phyloP scores from a whole-genome alignment of 768 basidiomycete species.

The Solioccasus polychromus region DNA sequence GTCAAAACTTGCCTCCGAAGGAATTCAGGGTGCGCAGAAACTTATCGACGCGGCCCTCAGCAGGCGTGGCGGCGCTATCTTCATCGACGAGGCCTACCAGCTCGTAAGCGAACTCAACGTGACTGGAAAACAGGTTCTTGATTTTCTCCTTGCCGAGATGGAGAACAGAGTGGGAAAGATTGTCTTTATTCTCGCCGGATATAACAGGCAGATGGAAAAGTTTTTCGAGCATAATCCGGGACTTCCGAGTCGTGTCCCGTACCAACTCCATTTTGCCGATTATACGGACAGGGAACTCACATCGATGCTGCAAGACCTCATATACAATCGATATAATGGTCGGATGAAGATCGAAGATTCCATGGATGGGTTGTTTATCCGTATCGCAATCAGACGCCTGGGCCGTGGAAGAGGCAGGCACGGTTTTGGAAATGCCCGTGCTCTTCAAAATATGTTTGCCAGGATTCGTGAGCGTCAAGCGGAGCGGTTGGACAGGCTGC shows the following conservation, averaged over 20 bases:
- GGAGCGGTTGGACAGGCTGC: conserved; percentile 41
- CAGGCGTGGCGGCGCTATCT: conserved; percentile 63
- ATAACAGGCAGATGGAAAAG: conserved; percentile 70
- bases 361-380: conserved; percentile 47
- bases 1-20: conserved; percentile 55
- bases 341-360: conserved; percentile 59
- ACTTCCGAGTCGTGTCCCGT: conserved; percentile 62
- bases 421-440: conserved; percentile 72
- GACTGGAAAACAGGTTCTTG: conserved; percentile 57
- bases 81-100: conserved; percentile 76
- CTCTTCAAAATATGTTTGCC: conserved; percentile 50
- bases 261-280: conserved; percentile 57
- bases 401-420: conserved; percentile 53
- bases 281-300: conserved; percentile 58
- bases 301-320: conserved; percentile 48
- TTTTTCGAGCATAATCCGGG: conserved; percentile 80
- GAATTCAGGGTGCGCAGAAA: conserved; percentile 51
- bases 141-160: conserved; percentile 74
- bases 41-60: conserved; percentile 46
- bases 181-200: conserved; percentile 73
- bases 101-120: conserved; percentile 48
- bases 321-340: conserved; percentile 45
- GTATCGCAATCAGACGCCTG: conserved; percentile 58
- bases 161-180: conserved; percentile 63
- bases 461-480: conserved; percentile 54